Evolutionary conservation across 2,329 filamentous ascomycete genomes (phyloP), one percentile per base, ranked within the genome.

Genomic region (Ophiostoma montium): DNA sequence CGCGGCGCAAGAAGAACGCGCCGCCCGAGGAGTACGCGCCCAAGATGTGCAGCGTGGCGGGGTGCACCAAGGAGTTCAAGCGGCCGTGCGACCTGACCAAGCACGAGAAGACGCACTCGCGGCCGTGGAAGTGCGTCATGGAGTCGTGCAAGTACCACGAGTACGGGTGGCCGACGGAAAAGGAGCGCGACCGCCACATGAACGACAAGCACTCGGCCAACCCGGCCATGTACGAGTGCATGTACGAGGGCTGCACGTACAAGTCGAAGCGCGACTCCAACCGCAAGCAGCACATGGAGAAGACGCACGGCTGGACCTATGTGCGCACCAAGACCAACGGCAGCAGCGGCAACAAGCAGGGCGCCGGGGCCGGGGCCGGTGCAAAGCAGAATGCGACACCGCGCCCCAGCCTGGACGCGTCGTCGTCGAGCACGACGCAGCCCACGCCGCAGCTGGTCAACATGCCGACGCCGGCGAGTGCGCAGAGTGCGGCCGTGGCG

Each of bases 261-360:
- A 84, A 87, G 61, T 95, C 89, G 11, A 96, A 96, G 73, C 83
- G 89, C 52, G 85, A 95, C 69, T 92, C 85, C 54, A 96, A 96
- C 66, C 94, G 87, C 76, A 95, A 95, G 64, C 90, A 95, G 66
- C 89, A 96, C 67, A 95, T 95, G 89, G 90, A 96, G 70, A 95
- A 95, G 67, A 84, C 86, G 1, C 89, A 96, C 60, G 82, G 82
- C 51, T 95, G 86, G 84, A 73, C 74, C n/a, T 95, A 95, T 58
- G 75, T 89, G 49, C 84, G 90, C 55, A 90, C 87, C 52, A 95
- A 95, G 75, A 89, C 84, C 64, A 95, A 94, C 61, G 84, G 85
- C 62, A 86, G 84, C 67, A 78, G 74, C 62, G 78, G 74, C 62
- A 56, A 59, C 35, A 39, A 31, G 19, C n/a, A n/a, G n/a, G n/a